Percentiles rank a stretch among this genome's conserved stretches.
Conservation (phyloP, 225 moss, liverwort and hornwort species). For the Rhytidiadelphus loreus region DNA sequence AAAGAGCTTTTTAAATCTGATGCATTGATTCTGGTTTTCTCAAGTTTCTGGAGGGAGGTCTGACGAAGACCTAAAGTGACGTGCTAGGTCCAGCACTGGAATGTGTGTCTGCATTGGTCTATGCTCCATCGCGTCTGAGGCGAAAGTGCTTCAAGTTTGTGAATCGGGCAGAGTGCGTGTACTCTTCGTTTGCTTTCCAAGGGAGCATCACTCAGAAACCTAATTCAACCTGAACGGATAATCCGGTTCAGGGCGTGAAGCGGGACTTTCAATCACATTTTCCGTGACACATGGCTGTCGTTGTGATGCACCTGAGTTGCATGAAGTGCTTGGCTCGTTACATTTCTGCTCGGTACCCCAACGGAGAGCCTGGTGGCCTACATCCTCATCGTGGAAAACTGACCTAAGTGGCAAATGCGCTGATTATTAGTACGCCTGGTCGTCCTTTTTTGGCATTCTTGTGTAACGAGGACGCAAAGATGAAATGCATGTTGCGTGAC, state of each 20-base stretch:
- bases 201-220: not conserved
- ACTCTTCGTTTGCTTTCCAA: too few species aligned
- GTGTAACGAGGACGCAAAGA: not conserved
- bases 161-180: too few species aligned
- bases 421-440: too few species aligned
- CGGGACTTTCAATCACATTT: not conserved
- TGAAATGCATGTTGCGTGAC: not conserved
- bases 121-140: too few species aligned
- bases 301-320: not conserved
- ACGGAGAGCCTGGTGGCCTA: not conserved
- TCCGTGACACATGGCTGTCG: too few species aligned
- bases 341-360: not conserved
- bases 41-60: too few species aligned
- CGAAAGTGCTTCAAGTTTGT: too few species aligned
- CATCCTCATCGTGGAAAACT: too few species aligned
- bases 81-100: not conserved
- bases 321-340: not conserved
- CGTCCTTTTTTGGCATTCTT: not conserved
- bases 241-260: too few species aligned
- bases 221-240: not conserved
- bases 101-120: not conserved
- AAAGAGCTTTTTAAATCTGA: slow-evolving; percentile 25
- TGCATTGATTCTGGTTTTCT: slow-evolving; percentile 3
- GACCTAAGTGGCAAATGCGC: not conserved
- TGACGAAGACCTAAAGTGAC: not conserved